Conservation (phyloP, 208 protist species). For the Crithidia bombi region DNA sequence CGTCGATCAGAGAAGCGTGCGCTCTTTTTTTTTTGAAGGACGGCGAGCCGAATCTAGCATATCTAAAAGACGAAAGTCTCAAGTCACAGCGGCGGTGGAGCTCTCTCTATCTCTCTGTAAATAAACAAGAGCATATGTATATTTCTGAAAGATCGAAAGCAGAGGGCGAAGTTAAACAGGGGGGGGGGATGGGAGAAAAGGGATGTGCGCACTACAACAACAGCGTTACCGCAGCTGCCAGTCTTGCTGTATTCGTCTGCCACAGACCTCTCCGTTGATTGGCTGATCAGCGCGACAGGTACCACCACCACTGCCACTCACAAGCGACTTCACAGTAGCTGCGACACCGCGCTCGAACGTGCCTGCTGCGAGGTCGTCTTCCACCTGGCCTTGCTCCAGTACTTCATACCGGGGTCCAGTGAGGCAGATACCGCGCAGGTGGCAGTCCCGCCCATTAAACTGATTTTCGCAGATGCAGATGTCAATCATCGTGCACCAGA, state of each 20-base stretch:
- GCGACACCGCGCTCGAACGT: not conserved
- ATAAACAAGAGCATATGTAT: not conserved
- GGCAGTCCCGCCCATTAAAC: constrained; percentile 83
- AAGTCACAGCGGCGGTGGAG: too few species aligned
- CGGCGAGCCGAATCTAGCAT: too few species aligned
- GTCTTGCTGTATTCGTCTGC: not conserved
- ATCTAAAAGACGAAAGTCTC: too few species aligned
- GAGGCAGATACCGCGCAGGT: constrained; percentile 76
- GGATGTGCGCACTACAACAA: not conserved
- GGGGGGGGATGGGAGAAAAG: not conserved
- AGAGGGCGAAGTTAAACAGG: too few species aligned
- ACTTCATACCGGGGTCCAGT: constrained; percentile 50
- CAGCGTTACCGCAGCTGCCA: not conserved
- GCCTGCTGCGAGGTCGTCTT: not conserved
- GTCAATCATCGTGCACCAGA: constrained; percentile 73
- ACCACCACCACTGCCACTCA: too few species aligned
- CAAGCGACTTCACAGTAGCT: not conserved
- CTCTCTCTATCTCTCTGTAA: too few species aligned
- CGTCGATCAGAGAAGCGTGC: too few species aligned
- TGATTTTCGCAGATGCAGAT: constrained; percentile 76
- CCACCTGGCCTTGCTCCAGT: constrained; percentile 6
- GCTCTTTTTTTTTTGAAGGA: too few species aligned
- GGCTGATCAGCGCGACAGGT: too few species aligned
- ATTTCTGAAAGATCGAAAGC: too few species aligned
- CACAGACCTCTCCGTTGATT: not conserved